Conservation (phyloP, 345 rosid genomes). For the Eucalyptus marginata region DNA sequence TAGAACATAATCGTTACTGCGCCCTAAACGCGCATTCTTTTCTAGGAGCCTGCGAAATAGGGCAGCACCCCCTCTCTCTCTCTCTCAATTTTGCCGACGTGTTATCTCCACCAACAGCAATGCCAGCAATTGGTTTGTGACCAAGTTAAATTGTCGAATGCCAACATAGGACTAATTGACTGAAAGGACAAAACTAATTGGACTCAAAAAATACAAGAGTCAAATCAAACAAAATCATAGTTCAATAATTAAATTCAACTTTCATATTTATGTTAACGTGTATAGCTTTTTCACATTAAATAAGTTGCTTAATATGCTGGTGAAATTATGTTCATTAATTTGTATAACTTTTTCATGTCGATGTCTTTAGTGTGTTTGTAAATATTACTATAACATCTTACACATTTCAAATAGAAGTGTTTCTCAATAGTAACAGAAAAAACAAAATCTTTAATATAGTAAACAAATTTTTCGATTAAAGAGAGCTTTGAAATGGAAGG, state of each 20-base stretch:
- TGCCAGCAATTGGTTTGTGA: not conserved
- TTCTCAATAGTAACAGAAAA: not conserved
- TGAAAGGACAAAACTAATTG: not conserved
- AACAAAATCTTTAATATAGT: not conserved
- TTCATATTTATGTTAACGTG: not conserved
- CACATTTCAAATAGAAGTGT: not conserved
- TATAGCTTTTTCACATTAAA: not conserved
- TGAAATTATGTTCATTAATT: not conserved
- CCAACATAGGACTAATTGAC: not conserved
- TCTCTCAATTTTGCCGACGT: not conserved
- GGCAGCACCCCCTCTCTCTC: not conserved
- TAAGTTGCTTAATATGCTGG: not conserved
- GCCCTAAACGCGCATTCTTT: no score
- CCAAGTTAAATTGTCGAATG: not conserved
- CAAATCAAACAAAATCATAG: not conserved
- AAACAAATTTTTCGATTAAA: no score
- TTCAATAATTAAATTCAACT: not conserved
- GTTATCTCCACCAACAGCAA: not conserved
- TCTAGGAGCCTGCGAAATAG: not conserved
- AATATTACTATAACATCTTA: not conserved
- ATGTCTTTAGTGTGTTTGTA: not conserved
- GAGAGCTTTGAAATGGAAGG: not conserved
- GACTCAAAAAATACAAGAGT: not conserved
- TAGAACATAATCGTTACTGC: no score
- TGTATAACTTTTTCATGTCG: no score